Conservation (phyloP, 139 green algal species). For the Eudorina sp. region DNA sequence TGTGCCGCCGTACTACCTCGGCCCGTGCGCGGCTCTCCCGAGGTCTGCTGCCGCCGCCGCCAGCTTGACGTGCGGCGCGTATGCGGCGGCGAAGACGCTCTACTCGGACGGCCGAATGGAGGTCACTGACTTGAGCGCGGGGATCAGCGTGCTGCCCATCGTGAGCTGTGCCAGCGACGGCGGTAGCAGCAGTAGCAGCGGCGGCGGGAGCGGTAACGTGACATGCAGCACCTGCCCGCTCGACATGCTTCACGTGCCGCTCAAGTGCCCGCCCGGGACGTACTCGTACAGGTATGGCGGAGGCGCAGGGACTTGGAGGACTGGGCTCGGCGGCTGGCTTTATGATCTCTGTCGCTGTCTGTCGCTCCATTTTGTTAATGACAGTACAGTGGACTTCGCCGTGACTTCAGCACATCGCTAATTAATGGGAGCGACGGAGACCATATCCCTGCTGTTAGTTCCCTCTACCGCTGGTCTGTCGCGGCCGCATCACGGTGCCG, state of each 20-base stretch:
- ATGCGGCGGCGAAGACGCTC: neutral
- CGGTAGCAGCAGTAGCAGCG: neutral
- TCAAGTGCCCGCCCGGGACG: conserved; percentile 5
- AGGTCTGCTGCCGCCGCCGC: no score
- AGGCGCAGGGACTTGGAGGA: no score
- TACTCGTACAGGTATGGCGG: conserved; percentile 30
- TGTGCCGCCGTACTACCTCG: neutral
- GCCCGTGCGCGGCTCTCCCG: neutral
- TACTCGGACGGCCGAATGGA: neutral
- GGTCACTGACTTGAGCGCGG: neutral
- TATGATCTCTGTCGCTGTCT: no score
- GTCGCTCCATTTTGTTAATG: no score
- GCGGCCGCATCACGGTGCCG: no score
- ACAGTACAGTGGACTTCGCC: no score
- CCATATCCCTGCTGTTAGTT: no score
- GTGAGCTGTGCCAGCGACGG: neutral
- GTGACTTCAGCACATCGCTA: no score
- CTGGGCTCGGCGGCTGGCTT: no score
- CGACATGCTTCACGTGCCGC: neutral
- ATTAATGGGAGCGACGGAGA: no score
- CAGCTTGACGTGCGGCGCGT: neutral
- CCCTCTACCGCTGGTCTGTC: no score
- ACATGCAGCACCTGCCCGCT: conserved; percentile 6
- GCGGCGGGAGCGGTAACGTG: neutral
- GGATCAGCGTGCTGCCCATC: neutral